Percentiles rank a stretch among this genome's conserved stretches.
These are phyloP conservation scores for Aegilops sharonensis DNA, from an alignment of 176 grass and related monocot genomes.

Conservation along the genomic window DNA sequence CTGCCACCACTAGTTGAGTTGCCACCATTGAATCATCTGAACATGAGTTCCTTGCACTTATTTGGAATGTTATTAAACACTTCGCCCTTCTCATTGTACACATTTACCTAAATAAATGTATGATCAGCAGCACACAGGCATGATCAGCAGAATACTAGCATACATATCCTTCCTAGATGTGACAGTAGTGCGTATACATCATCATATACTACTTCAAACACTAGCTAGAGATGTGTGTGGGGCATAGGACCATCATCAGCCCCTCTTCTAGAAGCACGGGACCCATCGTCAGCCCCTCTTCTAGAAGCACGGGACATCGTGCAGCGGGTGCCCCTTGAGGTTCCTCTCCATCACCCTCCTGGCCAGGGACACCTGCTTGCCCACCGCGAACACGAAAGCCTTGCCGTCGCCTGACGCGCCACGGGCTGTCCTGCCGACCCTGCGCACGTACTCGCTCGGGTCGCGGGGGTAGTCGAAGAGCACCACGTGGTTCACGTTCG, in stretches of 20 bases:
- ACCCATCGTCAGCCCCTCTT: background rate
- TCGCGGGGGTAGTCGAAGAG: constrained; percentile 92
- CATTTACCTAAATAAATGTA: background rate
- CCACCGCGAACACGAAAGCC: constrained; percentile 82
- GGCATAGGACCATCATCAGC: too few relatives aligned
- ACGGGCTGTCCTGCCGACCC: constrained; percentile 75
- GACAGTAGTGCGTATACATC: too few relatives aligned
- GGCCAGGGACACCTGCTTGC: constrained; percentile 86
- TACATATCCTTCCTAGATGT: background rate
- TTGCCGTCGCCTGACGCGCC: constrained; percentile 70
- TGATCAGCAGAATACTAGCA: background rate
- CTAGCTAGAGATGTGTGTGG: background rate
- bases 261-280: too few relatives aligned
- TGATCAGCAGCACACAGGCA: background rate
- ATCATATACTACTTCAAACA: too few relatives aligned
- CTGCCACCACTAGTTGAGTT: too few relatives aligned
- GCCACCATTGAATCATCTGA: too few relatives aligned
- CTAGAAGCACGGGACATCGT: constrained; percentile 62
- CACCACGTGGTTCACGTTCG: constrained; percentile 82
- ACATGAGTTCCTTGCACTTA: too few relatives aligned
- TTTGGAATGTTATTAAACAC: background rate
- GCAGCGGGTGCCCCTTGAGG: constrained; percentile 78
- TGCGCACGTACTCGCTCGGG: constrained; percentile 77
- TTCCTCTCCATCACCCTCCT: constrained; percentile 89
- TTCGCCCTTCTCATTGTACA: background rate